A percentile compares a stretch with the other conserved stretches of the same genome.
Evolutionary conservation across 768 basidiomycete genomes (phyloP).

Genomic region (Pleurotus ostreatus): DNA sequence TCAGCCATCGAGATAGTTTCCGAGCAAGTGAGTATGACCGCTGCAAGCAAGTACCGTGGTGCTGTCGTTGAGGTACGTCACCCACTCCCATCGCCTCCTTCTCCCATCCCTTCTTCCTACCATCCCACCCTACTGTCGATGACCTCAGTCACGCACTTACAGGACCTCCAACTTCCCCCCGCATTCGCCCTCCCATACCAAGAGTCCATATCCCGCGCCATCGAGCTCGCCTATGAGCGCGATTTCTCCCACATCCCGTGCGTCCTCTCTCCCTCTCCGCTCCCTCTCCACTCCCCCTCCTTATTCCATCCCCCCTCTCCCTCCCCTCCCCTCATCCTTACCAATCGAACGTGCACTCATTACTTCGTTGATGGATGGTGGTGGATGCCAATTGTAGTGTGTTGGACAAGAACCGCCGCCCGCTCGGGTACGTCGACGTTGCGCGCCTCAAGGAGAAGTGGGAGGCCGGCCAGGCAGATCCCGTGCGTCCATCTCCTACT

Average conservation of each 20-base stretch:
- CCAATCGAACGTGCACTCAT: no score
- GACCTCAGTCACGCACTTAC: not conserved
- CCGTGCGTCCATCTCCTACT: slow-evolving; percentile 42
- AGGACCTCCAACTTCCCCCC: slow-evolving; percentile 82
- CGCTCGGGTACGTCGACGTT: slow-evolving; percentile 84
- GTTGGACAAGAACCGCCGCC: slow-evolving; percentile 64
- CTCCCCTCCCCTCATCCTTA: no score
- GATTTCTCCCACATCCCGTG: slow-evolving; percentile 95
- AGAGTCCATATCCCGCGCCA: slow-evolving; percentile 70
- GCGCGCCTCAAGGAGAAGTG: slow-evolving; percentile 70
- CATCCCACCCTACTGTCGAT: not conserved
- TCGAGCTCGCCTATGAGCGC: slow-evolving; percentile 88
- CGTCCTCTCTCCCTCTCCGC: slow-evolving; percentile 10
- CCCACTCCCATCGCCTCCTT: not conserved
- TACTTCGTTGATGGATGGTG: no score
- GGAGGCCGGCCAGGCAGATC: slow-evolving; percentile 68
- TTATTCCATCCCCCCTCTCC: no score
- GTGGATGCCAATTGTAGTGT: slow-evolving; percentile 36
- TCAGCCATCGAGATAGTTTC: no score
- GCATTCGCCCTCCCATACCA: slow-evolving; percentile 76
- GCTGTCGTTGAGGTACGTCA: slow-evolving; percentile 81
- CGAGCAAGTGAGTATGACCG: no score
- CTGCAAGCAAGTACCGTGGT: slow-evolving; percentile 67
- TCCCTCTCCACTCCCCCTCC: no score
- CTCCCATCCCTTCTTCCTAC: not conserved